A percentile compares a stretch with the other conserved stretches of the same genome.
These are phyloP conservation scores for Stephania cephalantha DNA, from an alignment of 164 flowering plant species.

Conservation along the genomic window DNA sequence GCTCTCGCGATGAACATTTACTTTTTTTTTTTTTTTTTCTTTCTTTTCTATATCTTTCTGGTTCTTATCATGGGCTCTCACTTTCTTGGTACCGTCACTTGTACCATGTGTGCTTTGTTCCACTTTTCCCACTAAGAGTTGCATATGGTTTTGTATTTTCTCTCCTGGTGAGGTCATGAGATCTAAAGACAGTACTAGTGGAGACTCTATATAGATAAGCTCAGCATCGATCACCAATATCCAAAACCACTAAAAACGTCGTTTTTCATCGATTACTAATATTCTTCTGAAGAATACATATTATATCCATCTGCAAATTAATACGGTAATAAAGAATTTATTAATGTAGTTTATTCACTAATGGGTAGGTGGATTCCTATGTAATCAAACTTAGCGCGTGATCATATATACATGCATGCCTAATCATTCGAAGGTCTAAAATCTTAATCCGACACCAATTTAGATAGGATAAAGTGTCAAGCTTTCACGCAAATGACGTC, in stretches of 20 bases:
- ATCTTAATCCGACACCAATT: neutral
- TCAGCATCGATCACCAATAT: neutral
- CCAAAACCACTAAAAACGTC: neutral
- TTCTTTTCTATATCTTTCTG: neutral
- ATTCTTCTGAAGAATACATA: neutral
- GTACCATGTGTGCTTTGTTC: conserved; percentile 10
- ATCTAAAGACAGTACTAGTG: conserved; percentile 4
- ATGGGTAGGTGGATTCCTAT: conserved; percentile 1
- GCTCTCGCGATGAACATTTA: neutral
- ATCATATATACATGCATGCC: neutral
- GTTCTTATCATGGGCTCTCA: conserved; percentile 8
- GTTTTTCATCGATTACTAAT: neutral
- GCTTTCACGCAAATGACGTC: neutral
- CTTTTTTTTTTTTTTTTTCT: neutral
- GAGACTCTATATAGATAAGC: neutral
- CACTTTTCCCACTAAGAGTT: neutral
- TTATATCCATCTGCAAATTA: neutral
- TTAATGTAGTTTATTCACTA: neutral
- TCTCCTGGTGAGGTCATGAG: conserved; percentile 7
- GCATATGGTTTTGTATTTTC: neutral
- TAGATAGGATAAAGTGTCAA: neutral
- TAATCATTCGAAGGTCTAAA: neutral
- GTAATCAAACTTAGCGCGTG: conserved; percentile 2
- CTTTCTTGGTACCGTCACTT: conserved; percentile 2
- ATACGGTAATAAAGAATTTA: neutral